Evolutionary conservation across 1,284 basidiomycete genomes (phyloP).

Genomic region (Microbotryum intermedium): DNA sequence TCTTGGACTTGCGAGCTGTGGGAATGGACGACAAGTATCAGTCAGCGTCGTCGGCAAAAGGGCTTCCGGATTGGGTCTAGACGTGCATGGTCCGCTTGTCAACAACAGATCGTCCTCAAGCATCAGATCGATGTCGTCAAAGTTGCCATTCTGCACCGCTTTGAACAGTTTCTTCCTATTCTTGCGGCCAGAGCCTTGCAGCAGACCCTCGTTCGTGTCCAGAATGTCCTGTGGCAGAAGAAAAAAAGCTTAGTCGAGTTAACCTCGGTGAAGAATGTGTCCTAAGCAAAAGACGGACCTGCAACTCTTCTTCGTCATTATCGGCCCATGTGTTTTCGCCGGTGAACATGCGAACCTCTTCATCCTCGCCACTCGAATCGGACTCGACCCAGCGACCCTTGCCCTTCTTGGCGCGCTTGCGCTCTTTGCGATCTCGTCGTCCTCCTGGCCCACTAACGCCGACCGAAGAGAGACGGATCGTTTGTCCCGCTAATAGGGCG

Average conservation of each 20-base stretch:
- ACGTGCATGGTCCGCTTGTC: slow-evolving; percentile 7
- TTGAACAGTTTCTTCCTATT: slow-evolving; percentile 29
- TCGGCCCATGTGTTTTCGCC: slow-evolving; percentile 25
- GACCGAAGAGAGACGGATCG: slow-evolving; percentile 14
- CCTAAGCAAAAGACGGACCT: slow-evolving; percentile 7
- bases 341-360: slow-evolving; percentile 10
- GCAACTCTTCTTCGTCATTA: slow-evolving; percentile 17
- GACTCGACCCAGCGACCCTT: slow-evolving; percentile 10
- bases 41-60: too few relatives aligned
- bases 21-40: too few relatives aligned
- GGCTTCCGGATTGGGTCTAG: too few relatives aligned
- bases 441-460: slow-evolving; percentile 12
- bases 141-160: slow-evolving; percentile 21
- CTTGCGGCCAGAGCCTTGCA: slow-evolving; percentile 15
- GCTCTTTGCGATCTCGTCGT: slow-evolving; percentile 9
- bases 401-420: slow-evolving; percentile 22
- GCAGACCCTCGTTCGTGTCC: slow-evolving; percentile 12
- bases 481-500: slow-evolving; percentile 18
- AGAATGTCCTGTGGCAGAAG: slow-evolving; percentile 10
- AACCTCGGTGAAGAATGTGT: neutral
- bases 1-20: slow-evolving; percentile 10
- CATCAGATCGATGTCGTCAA: slow-evolving; percentile 19
- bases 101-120: slow-evolving; percentile 12
- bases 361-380: slow-evolving; percentile 8
- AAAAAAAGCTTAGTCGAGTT: neutral